A percentile compares a stretch with the other conserved stretches of the same genome.
phyloP scores from a whole-genome alignment of 2,329 filamentous ascomycete species.

The Blastomyces gilchristii region DNA sequence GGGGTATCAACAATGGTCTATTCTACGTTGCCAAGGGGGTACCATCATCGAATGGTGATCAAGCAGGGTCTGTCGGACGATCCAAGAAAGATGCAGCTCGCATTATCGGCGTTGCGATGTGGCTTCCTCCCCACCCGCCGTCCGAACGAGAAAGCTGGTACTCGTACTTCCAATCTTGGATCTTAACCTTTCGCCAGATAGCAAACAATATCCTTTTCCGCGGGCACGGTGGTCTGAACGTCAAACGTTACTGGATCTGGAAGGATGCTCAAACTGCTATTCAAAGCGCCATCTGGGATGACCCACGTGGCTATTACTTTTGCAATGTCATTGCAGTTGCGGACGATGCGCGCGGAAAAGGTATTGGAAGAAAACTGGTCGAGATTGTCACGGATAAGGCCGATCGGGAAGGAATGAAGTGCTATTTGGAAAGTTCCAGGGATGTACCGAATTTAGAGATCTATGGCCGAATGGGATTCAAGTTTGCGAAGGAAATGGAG shows the following conservation, averaged over 20 bases:
- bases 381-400: constrained; percentile 52
- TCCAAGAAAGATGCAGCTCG: constrained; percentile 22
- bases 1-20: constrained; percentile 59
- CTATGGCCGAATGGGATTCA: constrained; percentile 60
- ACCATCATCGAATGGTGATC: constrained; percentile 16
- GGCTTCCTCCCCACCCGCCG: constrained; percentile 50
- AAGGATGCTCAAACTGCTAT: constrained; percentile 54
- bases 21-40: constrained; percentile 60
- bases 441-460: constrained; percentile 59
- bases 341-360: constrained; percentile 54
- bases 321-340: constrained; percentile 64
- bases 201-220: constrained; percentile 54
- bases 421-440: constrained; percentile 62
- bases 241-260: constrained; percentile 61
- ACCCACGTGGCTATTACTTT: constrained; percentile 61
- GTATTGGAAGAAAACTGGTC: constrained; percentile 56
- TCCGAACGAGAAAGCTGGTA: constrained; percentile 47
- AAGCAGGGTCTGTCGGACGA: constrained; percentile 10
- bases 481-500: constrained; percentile 57
- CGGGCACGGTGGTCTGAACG: constrained; percentile 57
- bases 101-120: constrained; percentile 62
- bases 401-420: constrained; percentile 53
- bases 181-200: constrained; percentile 56
- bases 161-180: constrained; percentile 54
- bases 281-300: constrained; percentile 54